phyloP scores from a whole-genome alignment of 345 rosid species.

The Hibiscus syriacus region DNA sequence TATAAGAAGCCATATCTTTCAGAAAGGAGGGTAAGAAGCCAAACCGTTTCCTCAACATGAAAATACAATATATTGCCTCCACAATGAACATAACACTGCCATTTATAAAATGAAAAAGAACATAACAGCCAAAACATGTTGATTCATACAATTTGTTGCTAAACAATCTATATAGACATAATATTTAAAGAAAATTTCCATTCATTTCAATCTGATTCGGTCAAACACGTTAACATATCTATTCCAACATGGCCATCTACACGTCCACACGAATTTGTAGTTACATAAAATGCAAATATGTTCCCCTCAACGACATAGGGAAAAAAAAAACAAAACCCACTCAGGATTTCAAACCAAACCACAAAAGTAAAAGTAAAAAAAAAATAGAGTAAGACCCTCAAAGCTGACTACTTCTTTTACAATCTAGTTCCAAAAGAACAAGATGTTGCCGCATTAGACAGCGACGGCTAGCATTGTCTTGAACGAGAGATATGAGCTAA shows the following conservation, averaged over 20 bases:
- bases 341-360: not conserved
- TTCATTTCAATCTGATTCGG: not conserved
- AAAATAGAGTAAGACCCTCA: not conserved
- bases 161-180: not conserved
- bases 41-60: not conserved
- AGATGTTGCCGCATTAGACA: not conserved
- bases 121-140: no score
- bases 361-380: not conserved
- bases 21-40: no score
- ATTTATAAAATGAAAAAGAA: no score
- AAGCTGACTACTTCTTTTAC: not conserved
- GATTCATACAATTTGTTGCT: not conserved
- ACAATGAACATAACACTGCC: not conserved
- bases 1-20: no score
- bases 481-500: not conserved
- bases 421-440: not conserved
- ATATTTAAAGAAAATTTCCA: not conserved
- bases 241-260: no score
- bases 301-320: not conserved
- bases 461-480: not conserved
- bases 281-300: not conserved
- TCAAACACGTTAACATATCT: no score
- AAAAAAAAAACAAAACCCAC: not conserved
- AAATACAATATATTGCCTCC: not conserved
- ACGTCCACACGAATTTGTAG: not conserved